Base-by-base conservation (phyloP, 139 green algal species). In the Picochlorum costavermella region DNA sequence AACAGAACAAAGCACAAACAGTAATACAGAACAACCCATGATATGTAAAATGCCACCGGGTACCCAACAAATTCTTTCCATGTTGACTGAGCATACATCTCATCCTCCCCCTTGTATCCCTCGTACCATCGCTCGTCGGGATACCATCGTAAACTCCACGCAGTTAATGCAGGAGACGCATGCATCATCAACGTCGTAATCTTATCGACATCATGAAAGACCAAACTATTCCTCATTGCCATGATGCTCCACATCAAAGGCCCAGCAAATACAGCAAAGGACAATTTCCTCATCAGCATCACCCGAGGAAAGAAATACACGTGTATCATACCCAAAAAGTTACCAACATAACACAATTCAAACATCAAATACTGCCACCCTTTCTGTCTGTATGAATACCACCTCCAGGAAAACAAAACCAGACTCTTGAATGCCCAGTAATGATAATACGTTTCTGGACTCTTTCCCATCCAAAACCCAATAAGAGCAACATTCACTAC, bases 171-270 rank as follows among this genome's bases (percentile, higher is more conserved):
- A 25, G 63, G 68, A 3, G 33, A 65, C 11, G 58, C 51, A 37
- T 72, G 68, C 72, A 77, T 77, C 53, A 79, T 71, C 4, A 73
- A 63, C 1, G 68, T 77, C 14, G 72, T 77, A 8, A 67, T 58
- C 72, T 92, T 90, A 63, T 93, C 82, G 12, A 91, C 64, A 71
- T 83, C 80, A 60, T 92, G 86, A 25, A 89, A 85, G 3, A 94
- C 84, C n/a, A 91, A 67, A 11, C 65, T 82, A 78, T 91, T 92
- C 30, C 78, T 67, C 64, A 92, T 85, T 10, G 84, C 83, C 9
- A 87, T 16, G 56, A 88, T 85, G 60, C 75, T 81, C 69, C 71
- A 87, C 4, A 80, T 69, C 51, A 91, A 65, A 2, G 84, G 82
- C 0, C 86, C 87, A 1, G 83, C 79, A 63, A 76, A 80, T 37